These are phyloP conservation scores for Pyricularia grisea DNA, from an alignment of 2,329 filamentous ascomycete species.

Conservation along the genomic window DNA sequence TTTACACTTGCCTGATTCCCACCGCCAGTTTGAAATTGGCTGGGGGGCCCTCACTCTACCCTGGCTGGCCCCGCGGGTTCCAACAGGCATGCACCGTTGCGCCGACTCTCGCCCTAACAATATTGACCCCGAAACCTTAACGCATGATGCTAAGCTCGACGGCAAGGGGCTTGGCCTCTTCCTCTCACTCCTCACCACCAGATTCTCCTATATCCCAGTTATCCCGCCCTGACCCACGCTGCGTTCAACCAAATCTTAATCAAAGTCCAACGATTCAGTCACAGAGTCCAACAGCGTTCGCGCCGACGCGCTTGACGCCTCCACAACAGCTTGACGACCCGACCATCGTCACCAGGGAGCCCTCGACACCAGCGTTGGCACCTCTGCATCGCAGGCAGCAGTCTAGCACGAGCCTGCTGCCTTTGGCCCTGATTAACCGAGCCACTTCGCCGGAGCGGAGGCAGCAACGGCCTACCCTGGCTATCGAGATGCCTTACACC, in stretches of 20 bases:
- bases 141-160: slow-evolving; percentile 23
- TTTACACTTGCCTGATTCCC: not conserved
- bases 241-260: not conserved
- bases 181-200: slow-evolving; percentile 14
- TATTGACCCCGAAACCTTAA: slow-evolving; percentile 21
- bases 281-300: not conserved
- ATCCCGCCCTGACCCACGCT: slow-evolving; percentile 6
- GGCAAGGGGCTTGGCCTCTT: slow-evolving; percentile 14
- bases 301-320: not conserved
- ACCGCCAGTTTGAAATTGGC: not conserved
- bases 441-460: slow-evolving; percentile 19
- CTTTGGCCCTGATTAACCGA: slow-evolving; percentile 18
- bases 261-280: not conserved
- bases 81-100: not conserved
- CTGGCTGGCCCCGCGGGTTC: not conserved
- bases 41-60: not conserved
- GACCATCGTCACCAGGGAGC: slow-evolving; percentile 10
- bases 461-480: slow-evolving; percentile 12
- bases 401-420: slow-evolving; percentile 25
- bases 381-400: slow-evolving; percentile 22
- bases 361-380: slow-evolving; percentile 11
- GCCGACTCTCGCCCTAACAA: not conserved
- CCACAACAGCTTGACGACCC: not conserved
- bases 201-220: slow-evolving; percentile 9
- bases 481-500: slow-evolving; percentile 30